Evolutionary conservation across 225 moss, liverwort and hornwort genomes (phyloP), one percentile per base, ranked within the genome.

Genomic region (Physcomitrium patens): DNA sequence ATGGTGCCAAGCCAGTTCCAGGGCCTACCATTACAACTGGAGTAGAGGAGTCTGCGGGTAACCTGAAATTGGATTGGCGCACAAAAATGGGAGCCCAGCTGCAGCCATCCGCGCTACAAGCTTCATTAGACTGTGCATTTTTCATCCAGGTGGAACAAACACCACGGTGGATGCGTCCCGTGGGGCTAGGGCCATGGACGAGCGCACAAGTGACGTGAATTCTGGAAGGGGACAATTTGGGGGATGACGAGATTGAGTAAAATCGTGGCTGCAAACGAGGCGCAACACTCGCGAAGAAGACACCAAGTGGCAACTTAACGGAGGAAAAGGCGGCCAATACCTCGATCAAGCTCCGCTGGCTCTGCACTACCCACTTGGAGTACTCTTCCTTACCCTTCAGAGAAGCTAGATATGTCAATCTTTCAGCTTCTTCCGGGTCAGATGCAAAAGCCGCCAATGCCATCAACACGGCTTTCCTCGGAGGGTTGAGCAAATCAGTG

Each of bases 91-190:
- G 91, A 16, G 91, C 83, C 83, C 87, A 85, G 3, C 84, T 83
- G 22, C 84, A 68, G 14, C 76, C 62, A 5, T 64, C 24, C 4
- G 1, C 65, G 42, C 80, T 78, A 47, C 12, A 15, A 13, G 77
- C 71, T 44, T 85, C 82, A 3, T 54, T 57, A 3, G 86, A 70
- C 48, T 73, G n/a, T 48, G 89, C 82, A 78, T 83, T 67, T 89
- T 91, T 91, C 91, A 89, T 91, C 91, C 91, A 91, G 12, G 89
- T 89, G 1, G 91, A 91, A 55, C 84, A 85, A 16, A 91, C 89
- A 45, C 91, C 91, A 14, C 81, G 80, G 41, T 89, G 89, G 15
- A 91, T 72, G 19, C 83, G 87, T 2, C 91, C 91, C 60, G 84
- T 85, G 0, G 85, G 84, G 60, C 89, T 91, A 12, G 81, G 66